Percentiles rank a stretch among this genome's conserved stretches.
Evolutionary conservation across 176 grass and related monocot species (phyloP).

Genomic region (Puya raimondii): DNA sequence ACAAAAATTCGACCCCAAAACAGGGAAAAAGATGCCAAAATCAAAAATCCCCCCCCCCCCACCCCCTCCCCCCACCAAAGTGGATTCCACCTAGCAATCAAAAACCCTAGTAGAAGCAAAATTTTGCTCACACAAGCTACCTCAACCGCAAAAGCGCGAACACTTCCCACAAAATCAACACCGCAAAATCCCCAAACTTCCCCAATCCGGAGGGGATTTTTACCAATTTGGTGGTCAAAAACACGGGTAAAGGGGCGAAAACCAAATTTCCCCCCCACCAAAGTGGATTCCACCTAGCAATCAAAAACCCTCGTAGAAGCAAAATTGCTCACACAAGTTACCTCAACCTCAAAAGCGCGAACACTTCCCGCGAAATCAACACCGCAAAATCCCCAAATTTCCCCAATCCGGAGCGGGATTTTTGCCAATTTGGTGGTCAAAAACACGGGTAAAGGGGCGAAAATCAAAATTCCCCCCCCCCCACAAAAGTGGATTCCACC

Average conservation of each 20-base stretch:
- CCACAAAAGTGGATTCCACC: no score
- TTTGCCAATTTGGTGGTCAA: background rate
- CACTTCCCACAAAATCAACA: background rate
- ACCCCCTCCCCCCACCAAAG: background rate
- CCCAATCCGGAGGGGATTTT: background rate
- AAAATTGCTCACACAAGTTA: background rate
- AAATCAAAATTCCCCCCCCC: no score
- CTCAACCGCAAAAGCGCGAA: background rate
- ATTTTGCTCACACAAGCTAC: background rate
- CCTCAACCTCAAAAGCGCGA: background rate
- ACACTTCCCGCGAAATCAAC: background rate
- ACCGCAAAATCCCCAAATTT: background rate
- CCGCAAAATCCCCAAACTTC: background rate
- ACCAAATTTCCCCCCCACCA: no score
- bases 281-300: background rate
- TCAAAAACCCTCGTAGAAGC: background rate
- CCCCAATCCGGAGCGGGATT: background rate
- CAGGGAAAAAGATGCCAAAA: background rate
- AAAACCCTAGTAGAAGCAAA: background rate
- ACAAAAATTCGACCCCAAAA: background rate
- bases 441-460: no score
- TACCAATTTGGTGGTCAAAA: no score
- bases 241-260: no score
- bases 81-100: background rate
- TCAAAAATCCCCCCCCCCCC: background rate